phyloP scores from a whole-genome alignment of 202 grass and related monocot species.

The Panicum hallii region DNA sequence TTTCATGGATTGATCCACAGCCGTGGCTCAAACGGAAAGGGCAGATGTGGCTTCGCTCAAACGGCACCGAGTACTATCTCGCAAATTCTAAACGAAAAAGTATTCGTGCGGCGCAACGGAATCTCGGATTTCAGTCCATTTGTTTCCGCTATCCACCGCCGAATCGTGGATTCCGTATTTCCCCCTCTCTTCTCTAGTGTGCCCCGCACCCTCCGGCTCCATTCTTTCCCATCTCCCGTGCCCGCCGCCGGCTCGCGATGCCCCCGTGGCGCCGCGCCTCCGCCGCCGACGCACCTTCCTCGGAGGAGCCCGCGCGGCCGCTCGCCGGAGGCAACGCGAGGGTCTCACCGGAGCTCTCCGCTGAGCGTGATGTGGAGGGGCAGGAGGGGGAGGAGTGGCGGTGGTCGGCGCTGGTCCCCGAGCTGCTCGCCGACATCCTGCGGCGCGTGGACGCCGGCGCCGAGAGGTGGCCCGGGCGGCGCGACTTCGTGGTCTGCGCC shows the following conservation, averaged over 20 bases:
- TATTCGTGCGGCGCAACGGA: not conserved
- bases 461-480: constrained; percentile 60
- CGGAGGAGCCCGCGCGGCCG: not conserved
- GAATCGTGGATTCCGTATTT: not conserved
- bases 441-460: constrained; percentile 54
- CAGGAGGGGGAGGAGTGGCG: constrained; percentile 27
- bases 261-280: not conserved
- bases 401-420: constrained; percentile 65
- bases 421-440: constrained; percentile 61
- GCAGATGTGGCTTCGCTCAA: not conserved
- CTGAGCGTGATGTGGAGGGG: not conserved
- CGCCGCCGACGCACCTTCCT: not conserved
- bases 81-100: not conserved
- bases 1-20: too few relatives aligned
- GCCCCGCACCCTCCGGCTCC: not conserved
- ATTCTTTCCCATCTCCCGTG: not conserved
- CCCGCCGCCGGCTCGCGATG: constrained; percentile 4
- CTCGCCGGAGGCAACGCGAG: constrained; percentile 6
- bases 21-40: not conserved
- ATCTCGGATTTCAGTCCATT: not conserved
- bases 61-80: not conserved
- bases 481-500: constrained; percentile 65
- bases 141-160: not conserved
- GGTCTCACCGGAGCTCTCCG: constrained; percentile 33
- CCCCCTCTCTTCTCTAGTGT: not conserved